phyloP scores from a whole-genome alignment of 805 yeast genomes.

The Candida oleophila region DNA sequence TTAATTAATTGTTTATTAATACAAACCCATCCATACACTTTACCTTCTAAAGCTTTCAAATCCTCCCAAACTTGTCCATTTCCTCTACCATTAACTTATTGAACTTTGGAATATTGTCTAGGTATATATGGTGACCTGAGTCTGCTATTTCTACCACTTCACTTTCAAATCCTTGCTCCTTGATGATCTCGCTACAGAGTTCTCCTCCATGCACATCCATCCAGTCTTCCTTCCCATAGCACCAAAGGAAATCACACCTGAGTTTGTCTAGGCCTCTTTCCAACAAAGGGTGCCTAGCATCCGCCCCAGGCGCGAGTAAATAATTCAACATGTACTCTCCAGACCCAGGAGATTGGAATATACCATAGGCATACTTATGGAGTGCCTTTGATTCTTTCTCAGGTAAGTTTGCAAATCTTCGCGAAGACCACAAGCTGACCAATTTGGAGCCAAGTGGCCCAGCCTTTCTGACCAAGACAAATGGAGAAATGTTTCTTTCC shows the following conservation, averaged over 20 bases:
- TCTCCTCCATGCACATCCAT: constrained; percentile 55
- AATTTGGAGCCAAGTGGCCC: constrained; percentile 83
- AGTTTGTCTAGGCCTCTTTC: constrained; percentile 50
- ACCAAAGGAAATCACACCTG: constrained; percentile 70
- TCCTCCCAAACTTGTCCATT: constrained; percentile 35
- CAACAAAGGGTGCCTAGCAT: constrained; percentile 72
- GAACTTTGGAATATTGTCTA: constrained; percentile 61
- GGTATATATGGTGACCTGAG: constrained; percentile 78
- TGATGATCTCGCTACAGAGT: constrained; percentile 33
- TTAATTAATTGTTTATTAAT: too few relatives aligned
- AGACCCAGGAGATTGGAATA: constrained; percentile 83
- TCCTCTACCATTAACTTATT: constrained; percentile 51
- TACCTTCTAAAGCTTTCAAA: neutral
- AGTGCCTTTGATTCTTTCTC: constrained; percentile 48
- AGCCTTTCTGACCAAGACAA: constrained; percentile 69
- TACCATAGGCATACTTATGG: constrained; percentile 79
- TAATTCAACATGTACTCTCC: constrained; percentile 91
- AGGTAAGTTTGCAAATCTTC: constrained; percentile 68
- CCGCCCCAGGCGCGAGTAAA: constrained; percentile 86
- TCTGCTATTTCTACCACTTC: constrained; percentile 44
- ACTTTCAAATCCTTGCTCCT: constrained; percentile 16
- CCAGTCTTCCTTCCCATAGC: constrained; percentile 79
- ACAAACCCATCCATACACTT: neutral
- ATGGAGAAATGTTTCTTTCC: constrained; percentile 88
- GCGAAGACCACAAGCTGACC: constrained; percentile 84